Evolutionary conservation across 345 rosid species (phyloP).

Genomic region (Microthlaspi erraticum): DNA sequence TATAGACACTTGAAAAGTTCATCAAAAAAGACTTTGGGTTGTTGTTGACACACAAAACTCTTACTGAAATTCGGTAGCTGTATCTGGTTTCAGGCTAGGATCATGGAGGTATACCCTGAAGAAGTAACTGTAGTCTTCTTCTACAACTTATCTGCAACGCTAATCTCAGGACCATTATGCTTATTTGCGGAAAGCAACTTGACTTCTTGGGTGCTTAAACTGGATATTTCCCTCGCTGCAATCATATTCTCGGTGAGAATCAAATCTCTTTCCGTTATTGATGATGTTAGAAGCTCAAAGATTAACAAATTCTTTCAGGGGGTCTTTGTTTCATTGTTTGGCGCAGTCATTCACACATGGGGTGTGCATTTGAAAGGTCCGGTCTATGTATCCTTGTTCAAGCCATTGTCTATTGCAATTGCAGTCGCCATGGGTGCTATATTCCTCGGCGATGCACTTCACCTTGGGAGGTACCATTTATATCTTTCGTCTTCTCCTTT

Average conservation of each 20-base stretch:
- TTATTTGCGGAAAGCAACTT: neutral
- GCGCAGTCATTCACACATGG: slow-evolving; percentile 28
- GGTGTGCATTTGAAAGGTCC: slow-evolving; percentile 51
- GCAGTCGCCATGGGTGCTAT: slow-evolving; percentile 43
- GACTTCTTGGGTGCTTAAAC: neutral
- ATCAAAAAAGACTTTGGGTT: neutral
- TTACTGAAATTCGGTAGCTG: neutral
- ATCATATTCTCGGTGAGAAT: neutral
- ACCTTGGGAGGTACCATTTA: slow-evolving; percentile 42
- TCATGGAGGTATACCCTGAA: slow-evolving; percentile 14
- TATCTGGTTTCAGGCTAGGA: slow-evolving; percentile 1
- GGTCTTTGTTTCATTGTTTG: neutral
- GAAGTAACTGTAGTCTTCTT: slow-evolving; percentile 7
- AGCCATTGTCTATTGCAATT: slow-evolving; percentile 40
- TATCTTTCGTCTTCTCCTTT: no score
- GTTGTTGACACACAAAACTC: neutral
- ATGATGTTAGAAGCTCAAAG: neutral
- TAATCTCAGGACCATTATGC: slow-evolving; percentile 20
- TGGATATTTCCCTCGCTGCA: neutral
- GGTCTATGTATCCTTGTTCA: slow-evolving; percentile 47
- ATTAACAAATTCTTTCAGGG: slow-evolving; percentile 9
- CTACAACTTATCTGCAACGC: slow-evolving; percentile 14
- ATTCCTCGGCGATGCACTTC: slow-evolving; percentile 27
- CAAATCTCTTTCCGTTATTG: neutral
- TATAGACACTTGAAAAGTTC: neutral